A percentile compares a stretch with the other conserved stretches of the same genome.
Evolutionary conservation across 441 rosid species (phyloP).

Genomic region (Euphorbia corollata): DNA sequence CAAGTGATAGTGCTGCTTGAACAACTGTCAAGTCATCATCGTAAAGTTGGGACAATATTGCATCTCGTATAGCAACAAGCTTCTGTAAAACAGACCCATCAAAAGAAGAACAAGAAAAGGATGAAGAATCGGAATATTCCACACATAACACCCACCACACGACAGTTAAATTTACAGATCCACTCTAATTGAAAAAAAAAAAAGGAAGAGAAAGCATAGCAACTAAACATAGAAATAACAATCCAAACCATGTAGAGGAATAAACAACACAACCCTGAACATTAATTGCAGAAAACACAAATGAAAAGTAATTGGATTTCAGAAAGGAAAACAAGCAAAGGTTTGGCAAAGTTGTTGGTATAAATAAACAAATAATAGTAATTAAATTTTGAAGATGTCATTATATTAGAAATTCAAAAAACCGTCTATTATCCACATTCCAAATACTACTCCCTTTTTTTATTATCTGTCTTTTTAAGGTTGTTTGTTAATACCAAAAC

Average conservation of each 20-base stretch:
- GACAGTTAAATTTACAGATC: not conserved
- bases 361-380: not conserved
- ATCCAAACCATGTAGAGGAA: not conserved
- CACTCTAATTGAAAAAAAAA: not conserved
- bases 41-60: conserved; percentile 58
- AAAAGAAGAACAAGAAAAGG: conserved; percentile 8
- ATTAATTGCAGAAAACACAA: not conserved
- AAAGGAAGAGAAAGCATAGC: not conserved
- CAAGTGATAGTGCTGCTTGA: conserved; percentile 61
- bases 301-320: not conserved
- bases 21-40: conserved; percentile 86
- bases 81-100: conserved; percentile 39
- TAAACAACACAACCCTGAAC: not conserved
- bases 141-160: not conserved
- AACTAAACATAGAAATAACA: not conserved
- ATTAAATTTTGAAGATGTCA: not conserved
- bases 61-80: conserved; percentile 58
- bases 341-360: not conserved
- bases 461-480: too few relatives aligned
- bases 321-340: not conserved
- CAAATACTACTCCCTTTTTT: too few relatives aligned
- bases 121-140: not conserved
- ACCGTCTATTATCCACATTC: not conserved
- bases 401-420: not conserved
- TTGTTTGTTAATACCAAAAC: too few relatives aligned